phyloP scores from a whole-genome alignment of 306 rosid species.

The Quercus alba region DNA sequence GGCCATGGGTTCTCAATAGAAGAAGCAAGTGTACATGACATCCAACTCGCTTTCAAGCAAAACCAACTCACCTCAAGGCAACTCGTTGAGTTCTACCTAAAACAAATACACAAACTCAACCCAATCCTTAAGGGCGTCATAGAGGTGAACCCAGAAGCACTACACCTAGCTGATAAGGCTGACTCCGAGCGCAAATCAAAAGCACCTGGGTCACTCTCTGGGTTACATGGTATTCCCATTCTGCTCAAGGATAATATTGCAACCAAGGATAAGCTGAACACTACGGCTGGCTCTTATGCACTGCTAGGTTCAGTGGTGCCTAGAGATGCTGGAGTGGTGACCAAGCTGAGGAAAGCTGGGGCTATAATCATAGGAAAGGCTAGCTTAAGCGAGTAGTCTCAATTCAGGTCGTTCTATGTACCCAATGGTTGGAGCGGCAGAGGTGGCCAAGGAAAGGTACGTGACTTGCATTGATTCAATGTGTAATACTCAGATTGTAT shows the following conservation, averaged over 20 bases:
- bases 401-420: no score
- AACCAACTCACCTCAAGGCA: conserved; percentile 39
- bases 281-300: conserved; percentile 53
- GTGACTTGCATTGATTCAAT: not conserved
- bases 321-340: conserved; percentile 45
- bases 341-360: no score
- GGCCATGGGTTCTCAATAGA: conserved; percentile 9
- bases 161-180: conserved; percentile 38
- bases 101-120: conserved; percentile 33
- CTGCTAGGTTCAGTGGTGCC: conserved; percentile 51
- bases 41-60: conserved; percentile 41
- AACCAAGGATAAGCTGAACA: conserved; percentile 59
- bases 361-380: no score
- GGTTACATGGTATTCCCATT: conserved; percentile 56
- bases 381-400: no score
- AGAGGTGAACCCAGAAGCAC: conserved; percentile 54
- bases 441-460: conserved; percentile 54
- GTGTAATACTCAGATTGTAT: no score
- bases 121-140: conserved; percentile 39
- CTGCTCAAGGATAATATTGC: conserved; percentile 56
- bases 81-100: conserved; percentile 38
- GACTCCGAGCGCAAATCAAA: conserved; percentile 14
- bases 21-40: conserved; percentile 43
- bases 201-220: not conserved
- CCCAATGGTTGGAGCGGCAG: conserved; percentile 40